Evolutionary conservation across 169 alveolate genomes (phyloP).

Genomic region (Eimeria maxima): DNA sequence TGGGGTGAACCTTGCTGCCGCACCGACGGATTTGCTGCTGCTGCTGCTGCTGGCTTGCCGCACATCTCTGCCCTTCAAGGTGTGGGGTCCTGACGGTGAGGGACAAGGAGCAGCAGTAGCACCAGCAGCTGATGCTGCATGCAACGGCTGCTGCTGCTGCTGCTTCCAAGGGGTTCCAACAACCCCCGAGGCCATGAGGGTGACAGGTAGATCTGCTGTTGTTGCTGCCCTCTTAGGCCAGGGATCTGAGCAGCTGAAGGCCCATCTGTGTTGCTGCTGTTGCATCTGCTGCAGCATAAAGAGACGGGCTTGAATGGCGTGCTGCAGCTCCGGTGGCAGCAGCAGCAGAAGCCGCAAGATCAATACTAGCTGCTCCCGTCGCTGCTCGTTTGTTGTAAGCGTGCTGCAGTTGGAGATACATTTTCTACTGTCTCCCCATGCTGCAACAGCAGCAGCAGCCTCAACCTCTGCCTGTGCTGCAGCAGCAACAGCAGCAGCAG

Average conservation of each 20-base stretch:
- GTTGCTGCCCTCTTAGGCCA: constrained; percentile 66
- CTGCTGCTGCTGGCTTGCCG: neutral
- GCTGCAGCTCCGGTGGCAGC: constrained; percentile 72
- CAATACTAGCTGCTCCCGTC: constrained; percentile 54
- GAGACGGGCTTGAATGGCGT: constrained; percentile 57
- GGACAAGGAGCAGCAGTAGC: constrained; percentile 4
- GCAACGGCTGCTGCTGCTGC: constrained; percentile 36
- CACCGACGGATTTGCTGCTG: constrained; percentile 14
- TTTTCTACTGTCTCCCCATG: constrained; percentile 51
- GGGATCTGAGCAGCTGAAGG: neutral
- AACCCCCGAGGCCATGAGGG: neutral
- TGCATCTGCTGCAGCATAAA: constrained; percentile 57
- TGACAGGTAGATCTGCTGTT: neutral
- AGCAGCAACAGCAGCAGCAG: constrained; percentile 74
- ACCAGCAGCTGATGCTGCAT: neutral
- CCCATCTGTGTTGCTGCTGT: constrained; percentile 26
- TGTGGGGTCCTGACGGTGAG: neutral
- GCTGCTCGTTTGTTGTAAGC: constrained; percentile 36
- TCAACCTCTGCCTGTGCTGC: constrained; percentile 64
- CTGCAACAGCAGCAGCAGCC: constrained; percentile 60
- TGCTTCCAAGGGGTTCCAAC: neutral
- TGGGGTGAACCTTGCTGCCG: neutral
- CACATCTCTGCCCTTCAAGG: neutral
- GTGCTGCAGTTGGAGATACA: neutral
- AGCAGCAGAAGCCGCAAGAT: constrained; percentile 1